Base-by-base conservation (phyloP, 495 filamentous ascomycete genomes). In the Entonaema liquescens region DNA sequence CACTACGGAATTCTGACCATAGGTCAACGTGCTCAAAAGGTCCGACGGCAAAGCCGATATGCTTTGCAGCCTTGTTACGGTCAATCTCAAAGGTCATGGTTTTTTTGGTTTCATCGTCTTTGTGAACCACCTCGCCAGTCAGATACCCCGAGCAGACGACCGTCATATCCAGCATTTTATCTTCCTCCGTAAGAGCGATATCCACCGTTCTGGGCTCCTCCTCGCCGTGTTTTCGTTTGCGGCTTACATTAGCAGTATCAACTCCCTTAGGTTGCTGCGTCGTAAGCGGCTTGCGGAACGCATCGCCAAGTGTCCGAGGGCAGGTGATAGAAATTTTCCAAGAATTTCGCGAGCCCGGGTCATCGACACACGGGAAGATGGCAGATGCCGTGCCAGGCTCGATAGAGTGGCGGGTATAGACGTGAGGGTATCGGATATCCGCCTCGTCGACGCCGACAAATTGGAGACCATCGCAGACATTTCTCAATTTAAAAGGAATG, bases 11-110 rank as follows among this genome's bases (percentile, higher is more conserved):
- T 71, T 95, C 92, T 7, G 92, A 81, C 68, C 77, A 90, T 8
- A 99, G 82, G 74, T 98, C 93, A 54, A 97, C 87, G 72, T 93
- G 90, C 76, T 98, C 93, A 76, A 99, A 99, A 13, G 96, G 95
- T 0, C 96, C 95, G 28, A 98, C 86, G 11, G 91, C 92, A 77
- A 99, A 95, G 2, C 93, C 93, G 71, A 99, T 89, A 74, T 98
- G 93, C 59, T 93, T 91, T 4, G 94, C 88, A 3, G 93, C 88
- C 2, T 95, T 86, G 26, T 91, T 86, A 36, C 87, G 87, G 36
- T 85, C 80, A 62, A 88, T 88, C 28, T 87, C 86, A 74, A 98
- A 99, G 0, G 90, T 91, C 65, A 94, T 90, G 7, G 89, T 93
- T 76, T 95, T 97, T 74, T 91, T 93, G 21, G 84, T 89, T 35